Percentiles rank a stretch among this genome's conserved stretches.
phyloP scores from a whole-genome alignment of 169 alveolate genomes.

The Fabrea salina region DNA sequence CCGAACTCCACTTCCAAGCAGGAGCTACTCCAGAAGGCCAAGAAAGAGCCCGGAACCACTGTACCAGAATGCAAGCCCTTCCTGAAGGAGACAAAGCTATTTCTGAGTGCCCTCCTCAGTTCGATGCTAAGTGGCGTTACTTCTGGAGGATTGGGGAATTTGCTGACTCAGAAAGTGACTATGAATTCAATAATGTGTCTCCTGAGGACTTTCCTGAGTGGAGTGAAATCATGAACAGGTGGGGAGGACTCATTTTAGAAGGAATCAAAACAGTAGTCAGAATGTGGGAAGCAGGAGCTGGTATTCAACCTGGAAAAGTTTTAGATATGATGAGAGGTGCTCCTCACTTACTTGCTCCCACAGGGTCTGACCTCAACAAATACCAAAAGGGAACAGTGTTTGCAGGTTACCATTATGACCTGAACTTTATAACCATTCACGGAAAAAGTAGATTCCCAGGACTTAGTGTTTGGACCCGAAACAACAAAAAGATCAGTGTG shows the following conservation, averaged over 20 bases:
- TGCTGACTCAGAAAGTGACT: constrained; percentile 40
- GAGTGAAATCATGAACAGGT: constrained; percentile 58
- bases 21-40: constrained; percentile 78
- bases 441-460: constrained; percentile 82
- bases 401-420: constrained; percentile 81
- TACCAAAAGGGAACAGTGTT: constrained; percentile 67
- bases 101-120: constrained; percentile 73
- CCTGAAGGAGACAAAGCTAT: constrained; percentile 61
- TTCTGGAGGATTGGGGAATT: constrained; percentile 79
- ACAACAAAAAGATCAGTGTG: constrained; percentile 60
- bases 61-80: constrained; percentile 35
- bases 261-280: constrained; percentile 69
- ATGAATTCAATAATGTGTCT: constrained; percentile 42
- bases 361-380: constrained; percentile 73
- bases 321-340: constrained; percentile 68
- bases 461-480: constrained; percentile 65
- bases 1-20: constrained; percentile 60
- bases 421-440: constrained; percentile 79
- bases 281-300: constrained; percentile 74
- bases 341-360: constrained; percentile 75
- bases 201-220: constrained; percentile 71
- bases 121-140: constrained; percentile 82
- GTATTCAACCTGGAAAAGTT: constrained; percentile 52
- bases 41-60: constrained; percentile 77
- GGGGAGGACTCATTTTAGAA: constrained; percentile 75